Evolutionary conservation across 2,329 filamentous ascomycete genomes (phyloP).

Genomic region (Apiospora arundinis): DNA sequence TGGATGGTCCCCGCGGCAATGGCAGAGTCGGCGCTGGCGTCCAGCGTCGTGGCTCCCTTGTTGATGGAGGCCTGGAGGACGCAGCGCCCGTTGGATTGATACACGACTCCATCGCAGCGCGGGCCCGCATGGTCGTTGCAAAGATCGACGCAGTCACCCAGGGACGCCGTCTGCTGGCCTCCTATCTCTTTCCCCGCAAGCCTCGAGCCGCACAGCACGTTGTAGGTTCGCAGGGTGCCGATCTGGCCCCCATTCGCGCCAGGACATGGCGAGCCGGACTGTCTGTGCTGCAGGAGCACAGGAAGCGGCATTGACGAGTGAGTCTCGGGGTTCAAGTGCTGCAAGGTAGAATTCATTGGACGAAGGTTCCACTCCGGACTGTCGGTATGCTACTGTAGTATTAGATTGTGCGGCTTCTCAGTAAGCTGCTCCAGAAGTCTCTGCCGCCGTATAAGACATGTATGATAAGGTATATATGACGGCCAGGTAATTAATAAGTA

Average conservation of each 20-base stretch:
- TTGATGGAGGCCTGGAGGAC: slow-evolving; percentile 24
- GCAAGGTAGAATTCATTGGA: neutral
- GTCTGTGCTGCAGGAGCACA: neutral
- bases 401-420: neutral
- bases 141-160: neutral
- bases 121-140: slow-evolving; percentile 22
- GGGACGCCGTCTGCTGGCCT: neutral
- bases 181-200: neutral
- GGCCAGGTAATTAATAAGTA: neutral
- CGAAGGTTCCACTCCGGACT: neutral
- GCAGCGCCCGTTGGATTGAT: slow-evolving; percentile 26
- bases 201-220: neutral
- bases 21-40: slow-evolving; percentile 27
- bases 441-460: slow-evolving; percentile 11
- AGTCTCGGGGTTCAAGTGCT: neutral
- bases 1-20: slow-evolving; percentile 26
- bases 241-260: slow-evolving; percentile 12
- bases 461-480: neutral
- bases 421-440: neutral
- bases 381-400: neutral
- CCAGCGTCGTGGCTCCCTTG: slow-evolving; percentile 24
- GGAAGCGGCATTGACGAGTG: neutral
- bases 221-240: neutral
- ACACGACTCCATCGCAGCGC: slow-evolving; percentile 30
- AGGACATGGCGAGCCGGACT: slow-evolving; percentile 13